A percentile compares a stretch with the other conserved stretches of the same genome.
Evolutionary conservation across 805 yeast species (phyloP).

Genomic region (Saturnispora diversa): DNA sequence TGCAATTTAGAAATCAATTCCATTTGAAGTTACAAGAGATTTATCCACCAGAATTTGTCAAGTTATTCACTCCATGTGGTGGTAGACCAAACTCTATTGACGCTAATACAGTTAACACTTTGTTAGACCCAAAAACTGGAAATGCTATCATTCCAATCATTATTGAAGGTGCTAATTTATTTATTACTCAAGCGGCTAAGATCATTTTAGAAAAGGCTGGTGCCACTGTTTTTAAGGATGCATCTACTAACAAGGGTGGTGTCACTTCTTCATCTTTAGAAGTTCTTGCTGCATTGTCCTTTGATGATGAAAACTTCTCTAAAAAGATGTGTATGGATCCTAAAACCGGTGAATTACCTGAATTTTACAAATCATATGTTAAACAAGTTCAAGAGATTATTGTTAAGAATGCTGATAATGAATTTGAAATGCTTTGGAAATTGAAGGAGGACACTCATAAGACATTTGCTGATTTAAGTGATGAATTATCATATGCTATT

Average conservation of each 20-base stretch:
- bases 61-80: conserved; percentile 95
- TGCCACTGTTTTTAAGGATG: conserved; percentile 82
- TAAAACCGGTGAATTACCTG: conserved; percentile 47
- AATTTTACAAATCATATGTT: conserved; percentile 77
- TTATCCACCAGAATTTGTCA: conserved; percentile 50
- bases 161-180: conserved; percentile 96
- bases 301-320: conserved; percentile 77
- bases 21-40: conserved; percentile 66
- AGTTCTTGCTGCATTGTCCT: conserved; percentile 87
- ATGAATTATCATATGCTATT: conserved; percentile 61
- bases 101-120: conserved; percentile 64
- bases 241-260: conserved; percentile 97
- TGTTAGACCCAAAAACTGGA: conserved; percentile 70
- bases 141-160: conserved; percentile 73
- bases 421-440: conserved; percentile 82
- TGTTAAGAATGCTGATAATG: conserved; percentile 69
- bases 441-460: conserved; percentile 57
- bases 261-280: conserved; percentile 95
- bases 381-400: conserved; percentile 71
- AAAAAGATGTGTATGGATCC: conserved; percentile 68
- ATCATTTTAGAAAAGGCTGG: conserved; percentile 81
- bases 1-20: conserved; percentile 82
- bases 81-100: conserved; percentile 97
- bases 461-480: conserved; percentile 61
- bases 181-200: conserved; percentile 92